A percentile compares a stretch with the other conserved stretches of the same genome.
Evolutionary conservation across 1,284 basidiomycete genomes (phyloP).

Genomic region (Leccinum pallidistipes): DNA sequence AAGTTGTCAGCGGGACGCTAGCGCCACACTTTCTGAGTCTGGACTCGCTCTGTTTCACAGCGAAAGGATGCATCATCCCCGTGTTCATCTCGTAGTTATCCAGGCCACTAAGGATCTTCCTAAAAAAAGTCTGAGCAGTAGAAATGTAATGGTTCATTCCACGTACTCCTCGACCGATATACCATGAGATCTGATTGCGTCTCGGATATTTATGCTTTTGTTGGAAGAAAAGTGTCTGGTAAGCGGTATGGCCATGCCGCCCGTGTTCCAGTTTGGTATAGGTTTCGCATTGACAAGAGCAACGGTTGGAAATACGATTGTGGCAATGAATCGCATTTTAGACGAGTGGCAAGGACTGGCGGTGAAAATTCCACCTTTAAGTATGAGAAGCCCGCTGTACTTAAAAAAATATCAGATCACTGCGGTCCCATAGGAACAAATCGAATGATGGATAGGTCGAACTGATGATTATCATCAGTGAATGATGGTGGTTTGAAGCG

Average conservation of each 20-base stretch:
- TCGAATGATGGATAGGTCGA: too few species aligned
- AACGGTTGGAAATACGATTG: neutral
- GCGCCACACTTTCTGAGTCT: neutral
- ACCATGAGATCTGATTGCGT: neutral
- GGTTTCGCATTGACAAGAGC: neutral
- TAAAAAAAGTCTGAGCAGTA: neutral
- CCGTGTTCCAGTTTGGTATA: neutral
- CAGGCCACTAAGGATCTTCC: neutral
- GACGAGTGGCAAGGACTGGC: neutral
- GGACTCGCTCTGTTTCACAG: neutral
- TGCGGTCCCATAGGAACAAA: too few species aligned
- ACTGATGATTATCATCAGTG: too few species aligned
- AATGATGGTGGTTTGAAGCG: too few species aligned
- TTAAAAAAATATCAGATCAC: too few species aligned
- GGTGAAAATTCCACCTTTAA: neutral
- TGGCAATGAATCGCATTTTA: neutral
- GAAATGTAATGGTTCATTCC: neutral
- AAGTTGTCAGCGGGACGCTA: neutral
- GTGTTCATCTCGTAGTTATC: neutral
- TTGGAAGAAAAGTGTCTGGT: neutral
- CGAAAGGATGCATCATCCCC: neutral
- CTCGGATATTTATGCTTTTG: neutral
- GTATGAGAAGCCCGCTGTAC: too few species aligned
- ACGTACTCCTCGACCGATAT: neutral
- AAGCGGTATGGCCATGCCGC: neutral